Evolutionary conservation across 139 green algal species (phyloP).

Genomic region (Micractinium conductrix): DNA sequence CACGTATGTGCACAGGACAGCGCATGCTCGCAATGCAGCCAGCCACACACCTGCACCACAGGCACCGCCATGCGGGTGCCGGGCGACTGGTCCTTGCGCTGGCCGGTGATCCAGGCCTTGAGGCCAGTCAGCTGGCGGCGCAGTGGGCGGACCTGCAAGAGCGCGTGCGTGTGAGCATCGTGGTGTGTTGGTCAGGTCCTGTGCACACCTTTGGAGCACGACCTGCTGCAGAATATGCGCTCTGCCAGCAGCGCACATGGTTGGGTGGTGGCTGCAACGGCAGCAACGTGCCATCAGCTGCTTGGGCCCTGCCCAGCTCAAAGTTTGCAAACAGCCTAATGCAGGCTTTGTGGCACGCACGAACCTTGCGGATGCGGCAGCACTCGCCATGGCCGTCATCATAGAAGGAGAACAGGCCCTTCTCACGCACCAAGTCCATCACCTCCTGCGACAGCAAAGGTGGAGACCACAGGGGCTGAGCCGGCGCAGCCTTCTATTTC

Average conservation of each 20-base stretch:
- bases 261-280: too few species aligned
- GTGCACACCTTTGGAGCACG: too few species aligned
- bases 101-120: conserved; percentile 97
- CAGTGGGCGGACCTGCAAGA: conserved; percentile 83
- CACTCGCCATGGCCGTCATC: conserved; percentile 97
- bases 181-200: too few species aligned
- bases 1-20: neutral
- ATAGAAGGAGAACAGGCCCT: conserved; percentile 99
- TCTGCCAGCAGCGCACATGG: too few species aligned
- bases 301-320: too few species aligned
- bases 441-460: conserved; percentile 69
- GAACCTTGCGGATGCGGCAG: conserved; percentile 95
- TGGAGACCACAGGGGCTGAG: too few species aligned
- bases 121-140: conserved; percentile 87
- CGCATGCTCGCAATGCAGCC: neutral
- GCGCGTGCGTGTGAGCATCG: too few species aligned
- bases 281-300: too few species aligned
- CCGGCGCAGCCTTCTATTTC: too few species aligned
- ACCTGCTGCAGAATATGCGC: too few species aligned
- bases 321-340: too few species aligned
- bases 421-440: conserved; percentile 91
- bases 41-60: conserved; percentile 63
- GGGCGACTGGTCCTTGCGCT: conserved; percentile 98
- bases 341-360: too few species aligned
- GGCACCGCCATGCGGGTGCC: conserved; percentile 91